These are phyloP conservation scores for Wickerhamiella galacta DNA, from an alignment of 805 yeast genomes.

Conservation along the genomic window DNA sequence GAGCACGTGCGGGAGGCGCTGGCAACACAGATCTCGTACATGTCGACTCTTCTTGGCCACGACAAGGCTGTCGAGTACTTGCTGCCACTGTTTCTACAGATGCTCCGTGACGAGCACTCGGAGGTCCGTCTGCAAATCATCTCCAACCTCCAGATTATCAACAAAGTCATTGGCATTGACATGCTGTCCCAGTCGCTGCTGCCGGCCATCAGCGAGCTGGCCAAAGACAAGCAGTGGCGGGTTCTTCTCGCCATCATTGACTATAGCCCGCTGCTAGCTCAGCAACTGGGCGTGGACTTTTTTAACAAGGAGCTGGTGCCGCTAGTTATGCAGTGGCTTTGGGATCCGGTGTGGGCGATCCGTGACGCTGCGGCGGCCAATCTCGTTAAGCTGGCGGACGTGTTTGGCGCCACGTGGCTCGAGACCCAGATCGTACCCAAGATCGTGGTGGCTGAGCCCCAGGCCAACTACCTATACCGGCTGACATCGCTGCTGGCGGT, in stretches of 20 bases:
- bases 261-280: conserved; percentile 86
- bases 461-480: conserved; percentile 69
- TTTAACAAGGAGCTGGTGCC: conserved; percentile 85
- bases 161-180: conserved; percentile 87
- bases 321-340: conserved; percentile 90
- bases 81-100: conserved; percentile 73
- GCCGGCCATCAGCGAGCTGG: conserved; percentile 92
- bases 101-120: conserved; percentile 93
- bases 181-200: conserved; percentile 68
- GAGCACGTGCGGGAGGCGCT: conserved; percentile 88
- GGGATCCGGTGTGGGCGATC: conserved; percentile 94
- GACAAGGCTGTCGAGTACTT: conserved; percentile 68
- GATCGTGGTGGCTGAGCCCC: conserved; percentile 40
- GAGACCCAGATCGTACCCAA: conserved; percentile 65
- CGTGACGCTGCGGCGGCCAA: conserved; percentile 91
- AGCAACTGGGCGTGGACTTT: conserved; percentile 82
- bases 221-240: conserved; percentile 95
- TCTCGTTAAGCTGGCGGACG: conserved; percentile 59
- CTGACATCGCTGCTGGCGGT: conserved; percentile 80
- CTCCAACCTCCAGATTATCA: conserved; percentile 77
- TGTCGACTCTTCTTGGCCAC: conserved; percentile 73
- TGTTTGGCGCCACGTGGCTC: conserved; percentile 92
- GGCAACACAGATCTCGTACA: conserved; percentile 71
- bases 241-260: conserved; percentile 93
- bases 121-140: conserved; percentile 91